Percentiles rank a stretch among this genome's conserved stretches.
phyloP scores from a whole-genome alignment of 2,329 filamentous ascomycete species.

The Colletotrichum sp. region DNA sequence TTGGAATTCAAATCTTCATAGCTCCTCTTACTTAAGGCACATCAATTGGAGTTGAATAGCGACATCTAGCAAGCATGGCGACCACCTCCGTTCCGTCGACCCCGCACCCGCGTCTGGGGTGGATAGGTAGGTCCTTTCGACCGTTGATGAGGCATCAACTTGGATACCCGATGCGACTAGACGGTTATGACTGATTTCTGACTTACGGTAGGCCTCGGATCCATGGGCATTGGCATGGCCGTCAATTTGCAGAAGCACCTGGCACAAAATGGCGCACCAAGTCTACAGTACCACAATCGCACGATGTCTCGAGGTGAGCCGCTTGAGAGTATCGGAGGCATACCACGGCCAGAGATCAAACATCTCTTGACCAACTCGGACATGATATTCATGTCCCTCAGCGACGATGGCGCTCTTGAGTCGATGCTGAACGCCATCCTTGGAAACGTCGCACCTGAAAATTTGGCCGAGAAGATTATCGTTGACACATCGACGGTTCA shows the following conservation, averaged over 20 bases:
- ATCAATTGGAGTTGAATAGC: background rate
- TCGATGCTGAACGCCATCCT: conserved; percentile 35
- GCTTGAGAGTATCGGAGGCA: conserved; percentile 31
- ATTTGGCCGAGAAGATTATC: conserved; percentile 42
- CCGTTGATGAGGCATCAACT: background rate
- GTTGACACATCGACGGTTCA: conserved; percentile 57
- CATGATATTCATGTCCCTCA: conserved; percentile 45
- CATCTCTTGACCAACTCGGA: conserved; percentile 34
- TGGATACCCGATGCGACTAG: background rate
- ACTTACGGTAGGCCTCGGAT: conserved; percentile 45
- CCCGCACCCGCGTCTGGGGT: conserved; percentile 7
- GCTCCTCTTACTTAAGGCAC: fast-evolving
- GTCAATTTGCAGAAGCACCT: conserved; percentile 52
- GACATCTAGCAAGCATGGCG: background rate
- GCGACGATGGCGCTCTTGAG: conserved; percentile 44
- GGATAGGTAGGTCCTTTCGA: background rate
- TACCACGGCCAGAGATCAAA: conserved; percentile 22
- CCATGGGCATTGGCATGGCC: conserved; percentile 57
- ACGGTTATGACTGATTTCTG: background rate
- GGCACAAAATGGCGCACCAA: conserved; percentile 8
- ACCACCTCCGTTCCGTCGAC: background rate
- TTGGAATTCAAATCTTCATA: no score
- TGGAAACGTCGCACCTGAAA: background rate
- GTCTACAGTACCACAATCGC: conserved; percentile 48
- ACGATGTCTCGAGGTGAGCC: conserved; percentile 48